These are phyloP conservation scores for Penicillium verhagenii DNA, from an alignment of 495 filamentous ascomycete species.

Conservation along the genomic window DNA sequence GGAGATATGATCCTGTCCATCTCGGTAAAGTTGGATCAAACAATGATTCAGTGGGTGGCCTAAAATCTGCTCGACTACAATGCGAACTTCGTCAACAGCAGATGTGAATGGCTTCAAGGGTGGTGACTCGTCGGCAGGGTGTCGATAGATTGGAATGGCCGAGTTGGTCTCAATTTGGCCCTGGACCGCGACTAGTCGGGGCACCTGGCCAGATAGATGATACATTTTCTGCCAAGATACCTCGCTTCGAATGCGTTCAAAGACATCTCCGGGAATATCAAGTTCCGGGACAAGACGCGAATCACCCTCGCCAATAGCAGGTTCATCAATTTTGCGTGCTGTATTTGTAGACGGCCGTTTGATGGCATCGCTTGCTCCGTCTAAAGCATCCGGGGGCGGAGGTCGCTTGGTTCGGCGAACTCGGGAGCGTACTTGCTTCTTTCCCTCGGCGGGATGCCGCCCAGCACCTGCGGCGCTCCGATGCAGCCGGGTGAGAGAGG, in stretches of 20 bases:
- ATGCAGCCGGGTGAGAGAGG: slow-evolving; percentile 17
- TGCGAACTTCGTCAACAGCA: slow-evolving; percentile 65
- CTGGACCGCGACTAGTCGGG: slow-evolving; percentile 90
- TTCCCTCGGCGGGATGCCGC: slow-evolving; percentile 7
- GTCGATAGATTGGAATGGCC: slow-evolving; percentile 85
- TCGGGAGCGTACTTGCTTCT: slow-evolving; percentile 28
- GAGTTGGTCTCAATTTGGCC: slow-evolving; percentile 70
- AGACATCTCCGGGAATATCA: slow-evolving; percentile 56
- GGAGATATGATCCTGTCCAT: slow-evolving; percentile 89
- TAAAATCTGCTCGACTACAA: slow-evolving; percentile 63
- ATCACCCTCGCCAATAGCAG: slow-evolving; percentile 69
- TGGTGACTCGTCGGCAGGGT: slow-evolving; percentile 88
- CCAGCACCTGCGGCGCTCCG: slow-evolving; percentile 6
- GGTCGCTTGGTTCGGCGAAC: slow-evolving; percentile 34
- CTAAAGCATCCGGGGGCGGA: neutral
- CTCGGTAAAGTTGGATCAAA: slow-evolving; percentile 88
- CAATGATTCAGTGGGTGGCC: slow-evolving; percentile 89
- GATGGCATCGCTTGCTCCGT: neutral
- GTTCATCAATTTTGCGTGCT: neutral
- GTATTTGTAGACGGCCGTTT: neutral
- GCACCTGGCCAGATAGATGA: slow-evolving; percentile 88
- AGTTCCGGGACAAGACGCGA: slow-evolving; percentile 72
- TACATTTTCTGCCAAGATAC: slow-evolving; percentile 91
- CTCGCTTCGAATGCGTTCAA: slow-evolving; percentile 70
- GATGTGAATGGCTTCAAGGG: slow-evolving; percentile 72